Base-by-base conservation (phyloP, 1,139 yeast species). In the Diutina mesorugosa region DNA sequence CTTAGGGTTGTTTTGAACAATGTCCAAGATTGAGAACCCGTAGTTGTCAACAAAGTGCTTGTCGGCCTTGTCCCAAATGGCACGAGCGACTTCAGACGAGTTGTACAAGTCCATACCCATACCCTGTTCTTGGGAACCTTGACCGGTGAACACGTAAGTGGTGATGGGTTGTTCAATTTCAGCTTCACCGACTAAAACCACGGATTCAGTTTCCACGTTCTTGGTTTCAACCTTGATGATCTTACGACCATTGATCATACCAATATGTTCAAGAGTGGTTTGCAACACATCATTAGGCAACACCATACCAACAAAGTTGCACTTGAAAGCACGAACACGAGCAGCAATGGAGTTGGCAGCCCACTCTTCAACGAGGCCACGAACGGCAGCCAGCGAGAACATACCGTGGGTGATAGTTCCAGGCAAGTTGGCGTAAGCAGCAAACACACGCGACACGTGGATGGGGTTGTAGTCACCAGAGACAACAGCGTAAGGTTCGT, bases 41-140 rank as follows among this genome's bases (percentile, higher is more conserved):
- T 93, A 93, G 71, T 91, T 90, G 69, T 84, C 80, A 70, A 90
- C 80, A 79, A 95, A 93, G 72, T 95, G 99, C 61, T 74, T 72
- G 69, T 93, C 99, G 60, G 99, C 99, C 70, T 90, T 87, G 72
- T 93, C 98, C 99, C 99, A 93, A 61, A 93, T 98, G 61, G 83
- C 84, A 67, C 85, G 85, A 59, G 99, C 99, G 70, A 95, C 97
- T 51, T 83, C 90, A 57, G 97, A 88, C 56, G 90, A 80, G 62
- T 84, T 85, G 73, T 93, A 93, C 69, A 93, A 81, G 73, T 95
- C 99, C 99, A 93, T 93, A 78, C 99, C 99, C 99, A 93, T 93
- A 70, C 98, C 98, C 78, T 95, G 99, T 73, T 95, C 99, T 76
- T 93, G 99, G 59, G 99, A 91, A 71, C 99, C 99, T 80, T 93